Evolutionary conservation across 192 early-diverging fungal genomes (phyloP).

Genomic region (Linnemannia exigua): DNA sequence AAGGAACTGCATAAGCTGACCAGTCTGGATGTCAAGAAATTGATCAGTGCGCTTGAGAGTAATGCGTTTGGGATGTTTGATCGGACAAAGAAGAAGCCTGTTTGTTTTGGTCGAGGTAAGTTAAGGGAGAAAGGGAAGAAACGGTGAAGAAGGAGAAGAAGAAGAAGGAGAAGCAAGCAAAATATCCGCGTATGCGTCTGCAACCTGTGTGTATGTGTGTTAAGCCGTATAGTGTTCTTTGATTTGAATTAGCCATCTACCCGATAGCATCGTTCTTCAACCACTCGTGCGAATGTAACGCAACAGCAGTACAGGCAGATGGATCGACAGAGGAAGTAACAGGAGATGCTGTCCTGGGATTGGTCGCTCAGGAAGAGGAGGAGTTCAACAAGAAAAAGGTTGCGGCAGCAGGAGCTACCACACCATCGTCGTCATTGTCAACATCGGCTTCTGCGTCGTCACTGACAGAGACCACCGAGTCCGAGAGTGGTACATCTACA

Average conservation of each 20-base stretch:
- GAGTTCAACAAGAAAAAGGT: background rate
- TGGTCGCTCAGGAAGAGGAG: background rate
- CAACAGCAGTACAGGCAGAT: slow-evolving; percentile 47
- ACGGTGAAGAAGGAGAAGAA: too few species aligned
- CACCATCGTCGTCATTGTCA: slow-evolving; percentile 26
- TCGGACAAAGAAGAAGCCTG: slow-evolving; percentile 40
- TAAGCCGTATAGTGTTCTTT: too few species aligned
- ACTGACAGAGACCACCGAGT: background rate
- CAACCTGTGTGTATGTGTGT: too few species aligned
- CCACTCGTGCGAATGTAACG: slow-evolving; percentile 74
- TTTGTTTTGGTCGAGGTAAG: slow-evolving; percentile 64
- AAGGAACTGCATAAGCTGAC: slow-evolving; percentile 2
- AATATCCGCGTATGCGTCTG: too few species aligned
- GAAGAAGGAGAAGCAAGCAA: too few species aligned
- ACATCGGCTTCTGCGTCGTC: slow-evolving; percentile 27
- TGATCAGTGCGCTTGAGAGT: slow-evolving; percentile 72
- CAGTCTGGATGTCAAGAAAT: slow-evolving; percentile 62
- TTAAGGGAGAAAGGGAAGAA: background rate
- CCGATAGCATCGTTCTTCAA: slow-evolving; percentile 77
- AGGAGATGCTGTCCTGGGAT: slow-evolving; percentile 21
- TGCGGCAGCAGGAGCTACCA: background rate
- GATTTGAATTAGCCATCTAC: slow-evolving; percentile 68
- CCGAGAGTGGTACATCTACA: background rate
- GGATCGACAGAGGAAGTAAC: slow-evolving; percentile 24
- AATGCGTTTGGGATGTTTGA: slow-evolving; percentile 81